phyloP scores from a whole-genome alignment of 164 flowering plant species.

The Sextonia rubra region DNA sequence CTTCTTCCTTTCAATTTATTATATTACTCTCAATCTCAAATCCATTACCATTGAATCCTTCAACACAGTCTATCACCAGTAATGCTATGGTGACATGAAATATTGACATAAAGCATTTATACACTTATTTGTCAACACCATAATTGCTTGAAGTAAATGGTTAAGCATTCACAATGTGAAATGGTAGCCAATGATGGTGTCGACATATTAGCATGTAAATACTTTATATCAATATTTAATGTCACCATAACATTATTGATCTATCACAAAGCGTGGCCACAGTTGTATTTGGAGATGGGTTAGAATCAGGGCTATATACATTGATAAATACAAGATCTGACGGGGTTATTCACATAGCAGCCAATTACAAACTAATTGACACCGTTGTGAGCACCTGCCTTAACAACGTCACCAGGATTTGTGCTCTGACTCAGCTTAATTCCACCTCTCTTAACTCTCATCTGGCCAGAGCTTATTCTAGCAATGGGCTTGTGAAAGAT shows the following conservation, averaged over 20 bases:
- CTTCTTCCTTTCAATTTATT: neutral
- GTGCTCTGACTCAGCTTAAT: slow-evolving; percentile 78
- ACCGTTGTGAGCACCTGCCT: slow-evolving; percentile 85
- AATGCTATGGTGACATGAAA: too few species aligned
- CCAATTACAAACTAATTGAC: slow-evolving; percentile 77
- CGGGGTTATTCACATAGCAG: slow-evolving; percentile 73
- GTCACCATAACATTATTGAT: too few species aligned
- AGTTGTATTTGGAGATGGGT: slow-evolving; percentile 65
- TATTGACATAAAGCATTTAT: too few species aligned
- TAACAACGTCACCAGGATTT: slow-evolving; percentile 68
- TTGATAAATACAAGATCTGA: slow-evolving; percentile 68
- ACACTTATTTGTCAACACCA: too few species aligned
- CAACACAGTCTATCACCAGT: too few species aligned
- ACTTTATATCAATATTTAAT: too few species aligned
- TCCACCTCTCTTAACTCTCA: slow-evolving; percentile 88
- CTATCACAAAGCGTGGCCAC: slow-evolving; percentile 63
- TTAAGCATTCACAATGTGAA: too few species aligned
- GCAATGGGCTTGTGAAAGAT: slow-evolving; percentile 45
- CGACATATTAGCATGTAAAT: too few species aligned
- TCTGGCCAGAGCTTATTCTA: slow-evolving; percentile 65
- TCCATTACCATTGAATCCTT: too few species aligned
- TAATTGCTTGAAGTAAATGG: too few species aligned
- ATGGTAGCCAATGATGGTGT: too few species aligned
- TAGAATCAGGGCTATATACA: slow-evolving; percentile 58
- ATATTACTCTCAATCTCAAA: neutral